These are phyloP conservation scores for Apiospora malaysiana DNA, from an alignment of 2,329 filamentous ascomycete species.

Conservation along the genomic window DNA sequence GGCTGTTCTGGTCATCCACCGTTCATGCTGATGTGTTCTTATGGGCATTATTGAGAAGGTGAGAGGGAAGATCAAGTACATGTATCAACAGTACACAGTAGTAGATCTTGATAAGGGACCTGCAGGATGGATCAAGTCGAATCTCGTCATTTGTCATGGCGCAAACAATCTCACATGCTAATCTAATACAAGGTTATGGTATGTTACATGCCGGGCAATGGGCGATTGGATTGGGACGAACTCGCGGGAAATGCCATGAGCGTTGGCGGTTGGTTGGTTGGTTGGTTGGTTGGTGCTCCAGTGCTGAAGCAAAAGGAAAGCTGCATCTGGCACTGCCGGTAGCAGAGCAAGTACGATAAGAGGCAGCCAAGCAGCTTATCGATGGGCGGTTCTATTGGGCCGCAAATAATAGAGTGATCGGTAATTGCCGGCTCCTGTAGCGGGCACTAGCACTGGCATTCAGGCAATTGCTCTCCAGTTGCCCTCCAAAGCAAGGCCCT, in stretches of 20 bases:
- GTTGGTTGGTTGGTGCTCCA: not conserved
- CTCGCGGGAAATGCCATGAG: not conserved
- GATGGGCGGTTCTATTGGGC: not conserved
- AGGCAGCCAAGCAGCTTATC: not conserved
- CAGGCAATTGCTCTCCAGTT: too few relatives aligned
- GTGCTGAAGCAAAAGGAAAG: not conserved
- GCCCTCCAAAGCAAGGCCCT: too few relatives aligned
- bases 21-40: not conserved
- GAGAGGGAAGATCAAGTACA: too few relatives aligned
- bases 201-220: conserved; percentile 9
- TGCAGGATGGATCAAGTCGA: conserved; percentile 5
- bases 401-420: not conserved
- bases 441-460: not conserved
- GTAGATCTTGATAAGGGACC: conserved; percentile 5
- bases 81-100: not conserved
- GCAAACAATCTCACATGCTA: conserved; percentile 11
- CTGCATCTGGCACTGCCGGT: not conserved
- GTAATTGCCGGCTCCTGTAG: not conserved
- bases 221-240: conserved; percentile 13
- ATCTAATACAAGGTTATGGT: not conserved
- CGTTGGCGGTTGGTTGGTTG: not conserved
- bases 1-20: not conserved
- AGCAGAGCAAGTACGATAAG: not conserved
- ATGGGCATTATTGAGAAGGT: too few relatives aligned
- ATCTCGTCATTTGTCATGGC: conserved; percentile 10